Base-by-base conservation (phyloP, 495 filamentous ascomycete genomes). In the Neurospora sp. region DNA sequence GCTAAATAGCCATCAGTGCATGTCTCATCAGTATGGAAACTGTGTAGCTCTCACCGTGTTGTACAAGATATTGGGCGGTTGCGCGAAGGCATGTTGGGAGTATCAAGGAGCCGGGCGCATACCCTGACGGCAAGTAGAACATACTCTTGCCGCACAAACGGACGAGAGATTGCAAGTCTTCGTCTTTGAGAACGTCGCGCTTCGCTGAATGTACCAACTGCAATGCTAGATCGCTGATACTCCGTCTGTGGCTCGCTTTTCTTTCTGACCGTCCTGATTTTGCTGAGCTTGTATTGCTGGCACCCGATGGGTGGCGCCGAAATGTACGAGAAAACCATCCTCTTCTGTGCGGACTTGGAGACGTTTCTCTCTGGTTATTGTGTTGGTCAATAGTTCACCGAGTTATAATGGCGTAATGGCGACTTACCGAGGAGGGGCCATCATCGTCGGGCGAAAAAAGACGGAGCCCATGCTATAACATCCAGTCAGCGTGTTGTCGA, bases 81-180 rank as follows among this genome's bases (percentile, higher is more conserved):
- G 91, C 91, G 42, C 92, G 91, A 71, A 95, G 88, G 76, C 91
- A 94, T 6, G 91, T 91, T 8, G 93, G 93, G 12, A 96, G 82
- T 20, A 87, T 82, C 70, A 94, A 82, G 31, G 87, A 86, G 4
- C 85, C 83, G 9, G 92, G 88, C 18, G 90, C 85, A 76, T 93
- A 89, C 65, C 91, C 89, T 0, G 81, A 75, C 0, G 91, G 91
- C n/a, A 94, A 83, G 40, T 86, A 87, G 42, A 96, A 81, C 45
- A 88, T 82, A 77, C 89, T 90, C 78, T 90, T 88, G 22, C 93
- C 92, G 68, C 92, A 92, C 48, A 96, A 81, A n/a, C 90, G 87
- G 71, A 92, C 87, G 37, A 94, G 81, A 70, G 84, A 87, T 74
- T 90, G 87, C 38, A 95, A 74, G 44, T 87, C 84, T 75, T 87